These are phyloP conservation scores for Sphagnurus paluster DNA, from an alignment of 1,284 basidiomycete species.

Conservation along the genomic window DNA sequence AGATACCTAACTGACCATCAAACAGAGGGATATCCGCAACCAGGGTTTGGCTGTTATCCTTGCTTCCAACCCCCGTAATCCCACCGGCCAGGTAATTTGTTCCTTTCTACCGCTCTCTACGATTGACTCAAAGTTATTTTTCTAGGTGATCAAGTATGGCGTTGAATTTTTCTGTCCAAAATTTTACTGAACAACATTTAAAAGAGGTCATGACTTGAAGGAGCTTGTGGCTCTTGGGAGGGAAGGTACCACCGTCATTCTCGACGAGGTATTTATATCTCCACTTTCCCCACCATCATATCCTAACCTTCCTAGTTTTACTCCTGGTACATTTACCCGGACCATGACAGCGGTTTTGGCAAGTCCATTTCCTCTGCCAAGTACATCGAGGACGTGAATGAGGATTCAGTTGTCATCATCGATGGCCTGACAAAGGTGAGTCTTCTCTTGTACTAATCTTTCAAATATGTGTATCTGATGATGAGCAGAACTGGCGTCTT, in stretches of 20 bases:
- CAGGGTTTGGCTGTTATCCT: constrained; percentile 87
- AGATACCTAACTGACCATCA: background rate
- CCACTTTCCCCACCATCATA: constrained; percentile 1
- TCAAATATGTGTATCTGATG: constrained; percentile 4
- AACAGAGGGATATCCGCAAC: constrained; percentile 70
- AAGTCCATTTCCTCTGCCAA: constrained; percentile 81
- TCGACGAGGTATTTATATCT: constrained; percentile 70
- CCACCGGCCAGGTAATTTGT: constrained; percentile 72
- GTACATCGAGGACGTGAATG: constrained; percentile 85
- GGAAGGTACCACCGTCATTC: constrained; percentile 78
- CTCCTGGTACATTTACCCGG: constrained; percentile 90
- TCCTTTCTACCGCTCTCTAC: background rate
- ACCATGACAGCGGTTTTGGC: constrained; percentile 72
- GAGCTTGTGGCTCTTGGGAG: constrained; percentile 74
- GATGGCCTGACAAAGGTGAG: constrained; percentile 89
- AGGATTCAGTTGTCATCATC: constrained; percentile 82
- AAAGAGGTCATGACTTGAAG: constrained; percentile 77
- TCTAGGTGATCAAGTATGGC: constrained; percentile 44
- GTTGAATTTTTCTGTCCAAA: constrained; percentile 5
- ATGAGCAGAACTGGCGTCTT: constrained; percentile 76
- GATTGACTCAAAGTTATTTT: background rate
- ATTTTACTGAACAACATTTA: constrained; percentile 1
- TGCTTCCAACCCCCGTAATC: constrained; percentile 90
- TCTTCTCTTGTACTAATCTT: background rate
- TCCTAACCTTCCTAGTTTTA: constrained; percentile 60